A percentile compares a stretch with the other conserved stretches of the same genome.
Conservation (phyloP, 2,329 filamentous ascomycete species). For the Cordyceps fumosorosea region DNA sequence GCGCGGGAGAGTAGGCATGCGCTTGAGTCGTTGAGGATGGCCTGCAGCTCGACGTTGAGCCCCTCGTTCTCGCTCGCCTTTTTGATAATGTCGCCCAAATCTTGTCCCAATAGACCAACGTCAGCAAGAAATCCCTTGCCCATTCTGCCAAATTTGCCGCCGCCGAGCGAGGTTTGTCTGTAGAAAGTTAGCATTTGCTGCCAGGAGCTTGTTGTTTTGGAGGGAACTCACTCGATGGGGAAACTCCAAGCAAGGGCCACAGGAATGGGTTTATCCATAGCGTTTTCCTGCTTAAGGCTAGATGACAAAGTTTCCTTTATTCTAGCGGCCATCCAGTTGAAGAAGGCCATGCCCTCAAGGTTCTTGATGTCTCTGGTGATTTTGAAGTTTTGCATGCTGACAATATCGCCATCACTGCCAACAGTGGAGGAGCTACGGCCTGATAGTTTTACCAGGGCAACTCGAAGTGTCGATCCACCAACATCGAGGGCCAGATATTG, state of each 20-base stretch:
- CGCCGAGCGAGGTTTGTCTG: constrained; percentile 57
- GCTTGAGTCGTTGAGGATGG: constrained; percentile 61
- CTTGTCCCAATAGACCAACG: constrained; percentile 50
- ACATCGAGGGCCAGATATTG: constrained; percentile 59
- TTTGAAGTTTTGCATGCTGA: constrained; percentile 48
- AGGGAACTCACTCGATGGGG: constrained; percentile 55
- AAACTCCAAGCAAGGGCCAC: constrained; percentile 65
- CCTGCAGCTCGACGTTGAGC: constrained; percentile 49
- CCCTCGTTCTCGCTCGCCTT: constrained; percentile 43
- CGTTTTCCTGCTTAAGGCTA: constrained; percentile 32
- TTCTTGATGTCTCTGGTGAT: constrained; percentile 50
- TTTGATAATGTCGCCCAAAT: constrained; percentile 53
- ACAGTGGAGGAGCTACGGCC: constrained; percentile 32
- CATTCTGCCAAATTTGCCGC: constrained; percentile 55
- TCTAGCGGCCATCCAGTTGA: constrained; percentile 60
- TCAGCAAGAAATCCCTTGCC: constrained; percentile 60
- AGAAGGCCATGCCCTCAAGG: constrained; percentile 54
- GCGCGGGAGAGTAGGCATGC: constrained; percentile 61
- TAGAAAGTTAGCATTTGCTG: constrained; percentile 18
- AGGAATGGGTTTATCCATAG: constrained; percentile 39
- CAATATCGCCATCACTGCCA: constrained; percentile 42
- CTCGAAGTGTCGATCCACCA: constrained; percentile 61
- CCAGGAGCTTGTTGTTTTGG: neutral
- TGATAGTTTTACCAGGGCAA: constrained; percentile 55
- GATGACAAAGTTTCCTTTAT: constrained; percentile 50